phyloP scores from a whole-genome alignment of 345 rosid genomes.

The Fremontodendron californicum region DNA sequence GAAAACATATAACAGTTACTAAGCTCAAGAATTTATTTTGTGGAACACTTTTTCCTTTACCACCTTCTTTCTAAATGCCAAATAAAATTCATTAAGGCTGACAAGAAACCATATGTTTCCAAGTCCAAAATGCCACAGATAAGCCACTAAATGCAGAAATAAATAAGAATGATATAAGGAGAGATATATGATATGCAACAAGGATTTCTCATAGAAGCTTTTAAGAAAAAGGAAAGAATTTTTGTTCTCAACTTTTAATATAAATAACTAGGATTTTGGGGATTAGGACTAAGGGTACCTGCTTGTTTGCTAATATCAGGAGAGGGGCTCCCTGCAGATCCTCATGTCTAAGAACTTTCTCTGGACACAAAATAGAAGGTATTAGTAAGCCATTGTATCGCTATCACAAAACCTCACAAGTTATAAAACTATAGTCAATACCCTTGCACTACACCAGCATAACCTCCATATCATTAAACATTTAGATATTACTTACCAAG shows the following conservation, averaged over 20 bases:
- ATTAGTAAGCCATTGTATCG: slow-evolving; percentile 4
- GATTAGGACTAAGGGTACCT: slow-evolving; percentile 41
- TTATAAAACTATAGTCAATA: not conserved
- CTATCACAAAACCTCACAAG: not conserved
- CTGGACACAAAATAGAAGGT: slow-evolving; percentile 33
- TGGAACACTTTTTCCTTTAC: not conserved
- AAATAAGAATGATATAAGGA: not conserved
- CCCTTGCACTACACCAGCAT: not conserved
- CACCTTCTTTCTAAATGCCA: not conserved
- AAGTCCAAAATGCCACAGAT: not conserved
- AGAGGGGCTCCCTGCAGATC: slow-evolving; percentile 98
- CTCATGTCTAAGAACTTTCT: slow-evolving; percentile 91
- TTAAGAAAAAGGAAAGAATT: not conserved
- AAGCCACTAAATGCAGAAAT: not conserved
- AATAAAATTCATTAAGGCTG: not conserved
- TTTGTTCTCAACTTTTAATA: not conserved
- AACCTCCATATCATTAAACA: not conserved
- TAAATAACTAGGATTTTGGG: not conserved
- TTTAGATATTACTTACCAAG: slow-evolving; percentile 44
- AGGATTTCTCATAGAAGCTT: not conserved
- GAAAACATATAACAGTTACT: not conserved
- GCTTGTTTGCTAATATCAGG: slow-evolving; percentile 89
- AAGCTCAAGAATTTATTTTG: not conserved
- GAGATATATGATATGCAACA: not conserved
- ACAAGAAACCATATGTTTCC: not conserved